Evolutionary conservation across 2,329 filamentous ascomycete genomes (phyloP), one percentile per base, ranked within the genome.

Genomic region (Epichloe uncinata): DNA sequence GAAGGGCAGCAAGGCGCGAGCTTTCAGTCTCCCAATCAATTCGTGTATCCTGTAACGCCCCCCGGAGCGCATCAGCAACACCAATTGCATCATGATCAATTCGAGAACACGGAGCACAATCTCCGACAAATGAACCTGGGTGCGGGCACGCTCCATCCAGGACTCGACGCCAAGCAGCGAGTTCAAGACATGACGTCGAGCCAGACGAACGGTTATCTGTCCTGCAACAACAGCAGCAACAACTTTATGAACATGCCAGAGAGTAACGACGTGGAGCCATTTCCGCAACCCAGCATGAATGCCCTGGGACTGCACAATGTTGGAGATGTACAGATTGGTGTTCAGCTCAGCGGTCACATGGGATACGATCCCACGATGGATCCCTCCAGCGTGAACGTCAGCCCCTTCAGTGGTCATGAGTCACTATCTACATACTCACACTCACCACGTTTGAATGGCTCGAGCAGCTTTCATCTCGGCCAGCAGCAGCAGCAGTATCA

Each of bases 321-420:
- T 9, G 47, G 55, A 6, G 54, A 48, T 7, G 55, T 55, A 34
- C 54, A 53, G 16, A 61, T 65, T 55, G 55, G 50, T 12, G 50
- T 58, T 12, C 63, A 61, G 36, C 53, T 53, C 26, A 41, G 41
- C 12, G 34, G 33, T 5, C 45, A 46, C 20, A 40, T 67, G 55
- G 55, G 53, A 13, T 66, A 64, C 48, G 63, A 63, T 9, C 53
- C 58, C 35, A 61, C 64, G 47, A 57, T 66, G 49, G 58, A 60
- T 36, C 58, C 61, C n/a, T 59, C 60, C 33, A 65, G 61, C 43
- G 60, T 58, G 12, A 60, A 63, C 48, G 61, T 58, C n/a, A 67
- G 64, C 51, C 64, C 64, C 4, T 69, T 65, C 42, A 63, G 63
- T 44, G 65, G 63, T 5, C 64, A 67, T 42, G 66, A 63, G 40